These are phyloP conservation scores for Abrus pulchellus DNA, from an alignment of 306 rosid species.

Conservation along the genomic window DNA sequence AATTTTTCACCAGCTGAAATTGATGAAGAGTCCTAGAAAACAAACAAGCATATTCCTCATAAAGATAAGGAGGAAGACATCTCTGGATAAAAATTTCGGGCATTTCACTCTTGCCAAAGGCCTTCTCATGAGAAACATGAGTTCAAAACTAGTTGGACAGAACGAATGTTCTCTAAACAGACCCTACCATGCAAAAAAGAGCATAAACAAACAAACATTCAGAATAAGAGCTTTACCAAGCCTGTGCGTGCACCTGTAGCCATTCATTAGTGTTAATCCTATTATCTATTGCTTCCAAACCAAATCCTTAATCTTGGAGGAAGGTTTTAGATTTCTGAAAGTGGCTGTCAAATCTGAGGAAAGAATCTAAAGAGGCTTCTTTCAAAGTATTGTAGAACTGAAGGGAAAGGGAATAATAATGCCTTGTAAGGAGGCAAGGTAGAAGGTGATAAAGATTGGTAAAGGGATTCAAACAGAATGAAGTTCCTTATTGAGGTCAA, in stretches of 20 bases:
- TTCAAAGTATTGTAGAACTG: slow-evolving; percentile 14
- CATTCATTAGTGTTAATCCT: no score
- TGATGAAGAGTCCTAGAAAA: slow-evolving; percentile 20
- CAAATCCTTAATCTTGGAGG: no score
- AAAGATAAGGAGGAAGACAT: slow-evolving; percentile 10
- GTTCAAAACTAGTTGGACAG: background rate
- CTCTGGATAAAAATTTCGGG: slow-evolving; percentile 19
- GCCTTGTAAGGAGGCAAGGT: slow-evolving; percentile 11
- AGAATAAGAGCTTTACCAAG: no score
- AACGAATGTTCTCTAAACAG: background rate
- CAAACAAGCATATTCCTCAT: slow-evolving; percentile 30
- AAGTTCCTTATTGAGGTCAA: slow-evolving; percentile 6
- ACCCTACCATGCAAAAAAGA: slow-evolving; percentile 4
- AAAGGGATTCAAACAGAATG: slow-evolving; percentile 29
- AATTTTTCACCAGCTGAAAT: background rate
- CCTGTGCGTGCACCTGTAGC: no score
- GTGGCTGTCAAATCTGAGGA: background rate
- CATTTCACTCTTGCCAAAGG: slow-evolving; percentile 20
- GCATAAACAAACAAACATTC: background rate
- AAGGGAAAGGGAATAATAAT: slow-evolving; percentile 1
- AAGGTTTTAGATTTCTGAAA: no score
- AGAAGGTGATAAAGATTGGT: background rate
- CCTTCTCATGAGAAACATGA: background rate
- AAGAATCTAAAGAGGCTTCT: background rate
- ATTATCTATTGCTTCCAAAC: no score